A percentile compares a stretch with the other conserved stretches of the same genome.
Evolutionary conservation across 805 yeast genomes (phyloP).

Genomic region (Cyberlindnera petersonii): DNA sequence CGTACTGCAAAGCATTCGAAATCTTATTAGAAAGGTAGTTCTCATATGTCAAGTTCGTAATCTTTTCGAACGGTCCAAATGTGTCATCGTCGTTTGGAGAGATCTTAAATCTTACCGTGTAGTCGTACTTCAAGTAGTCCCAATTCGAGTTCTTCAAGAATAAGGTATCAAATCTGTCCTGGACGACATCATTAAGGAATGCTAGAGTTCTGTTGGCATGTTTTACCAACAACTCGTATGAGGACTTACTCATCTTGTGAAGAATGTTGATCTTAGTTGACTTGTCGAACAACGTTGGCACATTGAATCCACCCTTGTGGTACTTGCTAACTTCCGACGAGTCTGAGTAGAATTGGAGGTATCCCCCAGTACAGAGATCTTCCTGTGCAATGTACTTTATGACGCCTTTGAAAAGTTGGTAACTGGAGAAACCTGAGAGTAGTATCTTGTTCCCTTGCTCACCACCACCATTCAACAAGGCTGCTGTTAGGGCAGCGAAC

Average conservation of each 20-base stretch:
- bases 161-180: conserved; percentile 77
- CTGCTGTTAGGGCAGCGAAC: conserved; percentile 76
- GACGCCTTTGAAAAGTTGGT: conserved; percentile 89
- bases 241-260: conserved; percentile 72
- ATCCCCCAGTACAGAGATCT: conserved; percentile 62
- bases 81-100: conserved; percentile 37
- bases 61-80: conserved; percentile 69
- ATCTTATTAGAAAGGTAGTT: conserved; percentile 60
- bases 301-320: conserved; percentile 57
- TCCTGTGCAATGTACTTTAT: conserved; percentile 76
- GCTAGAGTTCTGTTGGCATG: conserved; percentile 66
- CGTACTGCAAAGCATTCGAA: conserved; percentile 52
- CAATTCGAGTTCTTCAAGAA: conserved; percentile 59
- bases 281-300: conserved; percentile 75
- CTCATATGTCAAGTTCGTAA: conserved; percentile 66
- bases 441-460: conserved; percentile 68
- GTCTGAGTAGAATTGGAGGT: conserved; percentile 60
- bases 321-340: conserved; percentile 33
- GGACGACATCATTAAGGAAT: conserved; percentile 71
- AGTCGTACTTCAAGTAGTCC: conserved; percentile 62
- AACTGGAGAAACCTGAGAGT: conserved; percentile 84
- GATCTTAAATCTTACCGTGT: conserved; percentile 45
- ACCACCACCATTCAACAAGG: conserved; percentile 81
- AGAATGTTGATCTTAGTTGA: conserved; percentile 72
- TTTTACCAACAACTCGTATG: conserved; percentile 57